Evolutionary conservation across 495 filamentous ascomycete species (phyloP), one percentile per base, ranked within the genome.

Genomic region (Penicillium taxi): DNA sequence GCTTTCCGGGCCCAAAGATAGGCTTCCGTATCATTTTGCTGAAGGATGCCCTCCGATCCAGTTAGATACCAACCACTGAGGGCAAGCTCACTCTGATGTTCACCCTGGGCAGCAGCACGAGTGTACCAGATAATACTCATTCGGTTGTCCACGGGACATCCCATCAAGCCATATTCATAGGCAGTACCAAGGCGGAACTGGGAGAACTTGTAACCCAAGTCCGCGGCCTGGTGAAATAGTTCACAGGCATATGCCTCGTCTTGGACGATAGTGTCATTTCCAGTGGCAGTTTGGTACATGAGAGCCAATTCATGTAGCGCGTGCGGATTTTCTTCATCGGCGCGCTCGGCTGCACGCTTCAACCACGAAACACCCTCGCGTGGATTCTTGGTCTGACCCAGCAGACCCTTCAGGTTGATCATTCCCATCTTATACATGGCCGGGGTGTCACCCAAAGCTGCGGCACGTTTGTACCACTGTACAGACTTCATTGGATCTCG

Each of bases 351-450:
- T 2, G 91, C 91, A 6, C 88, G 80, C 58, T 94, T 94, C 19
- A 98, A 69, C 88, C 88, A 96, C 26, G 73, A 77, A 18, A 96
- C 70, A 11, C 87, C 89, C 55, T 95, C 91, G 26, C 81, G 74
- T 4, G 82, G 75, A 56, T 87, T 94, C 45, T 71, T 74, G n/a
- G 75, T 73, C 56, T 96, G 90, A 6, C 89, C 89, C 9, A 98
- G 76, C n/a, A 96, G 73, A 14, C 89, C 90, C 57, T 96, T 96
- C 18, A 95, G 71, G 45, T 84, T 67, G 51, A 98, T 94, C 78
- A 94, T 90, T 35, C 91, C 91, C 61, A 96, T 81, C 60, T 98
- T 98, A 65, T 95, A 98, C 88, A 94, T 93, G 16, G 90, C 91
- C 0, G 88, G 81, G 0, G 84, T 82, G 50, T 96, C 89, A 9